Evolutionary conservation across 257 asterid species (phyloP), one percentile per base, ranked within the genome.

Genomic region (Solanum medicagineum): DNA sequence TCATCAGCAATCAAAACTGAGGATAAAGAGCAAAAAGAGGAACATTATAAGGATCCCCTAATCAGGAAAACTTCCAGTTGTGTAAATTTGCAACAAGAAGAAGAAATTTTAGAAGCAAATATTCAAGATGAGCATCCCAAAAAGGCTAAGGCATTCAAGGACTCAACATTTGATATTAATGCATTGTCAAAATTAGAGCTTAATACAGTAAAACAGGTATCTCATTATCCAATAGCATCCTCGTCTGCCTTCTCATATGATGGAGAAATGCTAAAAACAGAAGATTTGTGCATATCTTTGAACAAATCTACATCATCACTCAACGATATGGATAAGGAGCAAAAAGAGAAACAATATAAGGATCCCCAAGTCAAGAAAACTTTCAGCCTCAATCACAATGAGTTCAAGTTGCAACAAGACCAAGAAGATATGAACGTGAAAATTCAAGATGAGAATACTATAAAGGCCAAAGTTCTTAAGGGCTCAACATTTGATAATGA

Each of bases 131-230:
- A 92, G 54, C 94, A 91, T 74, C 93, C 97, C 2, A 91, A 87
- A 71, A 95, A 90, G 89, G 95, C 92, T 0, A 95, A 94, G 86
- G 93, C 93, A 4, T 87, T 91, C 1, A 91, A 90, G 85, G 98
- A 98, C 2, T 91, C 99, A 0, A 94, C 91, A 40, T 93, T 93
- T n/a, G 97, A 94, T 24, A 63, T 26, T 17, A 70, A 84, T 85
- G 26, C 88, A 86, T 85, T 91, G 15, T 84, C 87, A 0, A 91
- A 87, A 16, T 56, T 60, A 63, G 11, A 26, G 71, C 71, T 63
- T 20, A 44, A 63, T 26, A 89, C 93, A 4, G 94, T 98, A 5
- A 91, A 89, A 62, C 49, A 89, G 0, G 86, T 63, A 12, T 20
- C 85, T 42, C 90, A 88, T 40, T 84, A 91, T 53, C 84, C 53